Conservation (phyloP, 2,329 filamentous ascomycete genomes). For the Pyricularia grisea region DNA sequence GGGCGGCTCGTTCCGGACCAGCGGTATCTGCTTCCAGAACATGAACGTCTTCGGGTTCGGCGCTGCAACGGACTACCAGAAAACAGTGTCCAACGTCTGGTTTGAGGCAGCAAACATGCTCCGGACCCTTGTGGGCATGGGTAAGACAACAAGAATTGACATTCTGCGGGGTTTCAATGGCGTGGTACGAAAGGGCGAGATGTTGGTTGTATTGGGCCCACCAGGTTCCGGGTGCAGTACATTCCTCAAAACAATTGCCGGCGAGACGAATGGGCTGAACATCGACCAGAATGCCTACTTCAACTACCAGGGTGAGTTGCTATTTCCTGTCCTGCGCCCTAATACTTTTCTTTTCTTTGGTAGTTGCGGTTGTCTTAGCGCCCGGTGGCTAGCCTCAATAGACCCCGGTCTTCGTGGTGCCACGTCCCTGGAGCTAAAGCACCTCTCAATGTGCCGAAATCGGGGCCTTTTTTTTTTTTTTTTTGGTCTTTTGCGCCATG, state of each 20-base stretch:
- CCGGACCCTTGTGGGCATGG: slow-evolving; percentile 40
- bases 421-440: not conserved
- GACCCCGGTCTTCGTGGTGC: not conserved
- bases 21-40: slow-evolving; percentile 57
- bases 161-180: slow-evolving; percentile 62
- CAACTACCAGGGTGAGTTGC: slow-evolving; percentile 60
- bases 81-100: slow-evolving; percentile 54
- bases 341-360: not conserved
- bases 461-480: too few species aligned
- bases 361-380: not conserved
- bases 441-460: not conserved
- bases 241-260: slow-evolving; percentile 74
- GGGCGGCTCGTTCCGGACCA: slow-evolving; percentile 47
- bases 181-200: slow-evolving; percentile 60
- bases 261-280: slow-evolving; percentile 72
- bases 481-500: not conserved
- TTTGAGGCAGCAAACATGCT: slow-evolving; percentile 35
- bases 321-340: not conserved
- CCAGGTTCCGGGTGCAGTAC: slow-evolving; percentile 73
- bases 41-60: slow-evolving; percentile 62
- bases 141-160: slow-evolving; percentile 47
- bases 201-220: slow-evolving; percentile 66
- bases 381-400: not conserved
- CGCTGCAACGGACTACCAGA: slow-evolving; percentile 60
- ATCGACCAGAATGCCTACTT: slow-evolving; percentile 63